Evolutionary conservation across 495 filamentous ascomycete genomes (phyloP).

Genomic region (Sphaerosporella brunnea): DNA sequence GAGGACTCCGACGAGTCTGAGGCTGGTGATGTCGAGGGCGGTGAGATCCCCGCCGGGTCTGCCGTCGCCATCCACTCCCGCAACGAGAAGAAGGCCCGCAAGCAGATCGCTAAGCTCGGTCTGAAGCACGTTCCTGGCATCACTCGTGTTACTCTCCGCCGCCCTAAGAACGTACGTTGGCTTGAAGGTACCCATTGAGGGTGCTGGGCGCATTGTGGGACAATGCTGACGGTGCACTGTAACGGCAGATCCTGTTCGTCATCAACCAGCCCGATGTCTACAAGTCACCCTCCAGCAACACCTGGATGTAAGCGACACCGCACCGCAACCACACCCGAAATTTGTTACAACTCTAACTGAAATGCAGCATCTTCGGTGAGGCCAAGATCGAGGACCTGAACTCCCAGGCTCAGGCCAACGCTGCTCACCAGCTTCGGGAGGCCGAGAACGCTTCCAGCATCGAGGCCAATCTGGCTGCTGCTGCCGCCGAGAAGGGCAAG

Average conservation of each 20-base stretch:
- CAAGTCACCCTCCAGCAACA: conserved; percentile 95
- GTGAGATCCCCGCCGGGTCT: conserved; percentile 68
- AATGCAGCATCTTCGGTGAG: conserved; percentile 85
- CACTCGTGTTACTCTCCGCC: conserved; percentile 88
- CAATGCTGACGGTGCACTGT: background rate
- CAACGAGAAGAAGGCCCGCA: conserved; percentile 99
- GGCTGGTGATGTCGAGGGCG: conserved; percentile 43
- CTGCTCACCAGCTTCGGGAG: conserved; percentile 74
- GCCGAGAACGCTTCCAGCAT: conserved; percentile 34
- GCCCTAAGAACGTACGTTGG: conserved; percentile 87
- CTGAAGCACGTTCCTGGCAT: conserved; percentile 92
- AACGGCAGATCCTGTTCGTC: conserved; percentile 83
- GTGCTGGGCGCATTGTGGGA: too few species aligned
- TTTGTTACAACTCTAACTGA: conserved; percentile 7
- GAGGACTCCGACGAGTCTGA: conserved; percentile 59
- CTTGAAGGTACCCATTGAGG: too few species aligned
- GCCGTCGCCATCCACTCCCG: conserved; percentile 83
- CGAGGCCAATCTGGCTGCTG: conserved; percentile 40
- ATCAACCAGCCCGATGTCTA: conserved; percentile 99
- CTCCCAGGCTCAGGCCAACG: conserved; percentile 85
- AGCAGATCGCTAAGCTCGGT: conserved; percentile 94
- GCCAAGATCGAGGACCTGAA: conserved; percentile 99
- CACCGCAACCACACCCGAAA: background rate
- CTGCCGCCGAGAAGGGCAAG: conserved; percentile 56
- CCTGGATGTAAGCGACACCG: conserved; percentile 67